Evolutionary conservation across 352 stramenopile species (phyloP).

Genomic region (Phytophthora boehmeriae): DNA sequence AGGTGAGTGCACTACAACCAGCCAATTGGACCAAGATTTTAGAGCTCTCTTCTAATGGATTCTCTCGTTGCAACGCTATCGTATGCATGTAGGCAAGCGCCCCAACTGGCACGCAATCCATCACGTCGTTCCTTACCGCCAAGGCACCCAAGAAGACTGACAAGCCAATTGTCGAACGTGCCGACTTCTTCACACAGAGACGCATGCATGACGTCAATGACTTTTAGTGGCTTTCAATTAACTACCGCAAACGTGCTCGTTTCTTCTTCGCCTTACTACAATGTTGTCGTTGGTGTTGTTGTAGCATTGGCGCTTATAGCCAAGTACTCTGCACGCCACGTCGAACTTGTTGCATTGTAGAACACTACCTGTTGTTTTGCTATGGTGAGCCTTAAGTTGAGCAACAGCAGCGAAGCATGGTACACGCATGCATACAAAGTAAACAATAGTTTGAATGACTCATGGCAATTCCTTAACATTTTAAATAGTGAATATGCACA

Average conservation of each 20-base stretch:
- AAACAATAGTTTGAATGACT: conserved; percentile 3
- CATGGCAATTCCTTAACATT: not conserved
- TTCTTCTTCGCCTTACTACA: too few relatives aligned
- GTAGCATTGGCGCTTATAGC: too few relatives aligned
- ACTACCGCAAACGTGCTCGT: too few relatives aligned
- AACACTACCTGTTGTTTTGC: too few relatives aligned
- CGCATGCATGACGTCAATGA: conserved; percentile 71
- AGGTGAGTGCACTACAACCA: conserved; percentile 29
- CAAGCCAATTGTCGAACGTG: conserved; percentile 22
- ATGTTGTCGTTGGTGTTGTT: too few relatives aligned
- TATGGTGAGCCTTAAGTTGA: too few relatives aligned
- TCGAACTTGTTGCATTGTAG: too few relatives aligned
- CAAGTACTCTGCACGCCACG: too few relatives aligned
- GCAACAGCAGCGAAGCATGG: too few relatives aligned
- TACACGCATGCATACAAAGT: too few relatives aligned
- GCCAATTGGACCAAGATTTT: not conserved
- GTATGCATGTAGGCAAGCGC: conserved; percentile 46
- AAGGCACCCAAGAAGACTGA: conserved; percentile 37
- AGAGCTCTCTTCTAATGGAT: conserved; percentile 2
- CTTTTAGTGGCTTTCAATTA: conserved; percentile 39
- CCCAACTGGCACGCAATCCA: conserved; percentile 72
- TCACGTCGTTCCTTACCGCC: conserved; percentile 74
- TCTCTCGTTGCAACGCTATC: not conserved
- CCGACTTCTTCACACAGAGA: conserved; percentile 60
- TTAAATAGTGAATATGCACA: conserved; percentile 38